Evolutionary conservation across 371 early-diverging fungal genomes (phyloP).

Genomic region (Mucor racemosus): DNA sequence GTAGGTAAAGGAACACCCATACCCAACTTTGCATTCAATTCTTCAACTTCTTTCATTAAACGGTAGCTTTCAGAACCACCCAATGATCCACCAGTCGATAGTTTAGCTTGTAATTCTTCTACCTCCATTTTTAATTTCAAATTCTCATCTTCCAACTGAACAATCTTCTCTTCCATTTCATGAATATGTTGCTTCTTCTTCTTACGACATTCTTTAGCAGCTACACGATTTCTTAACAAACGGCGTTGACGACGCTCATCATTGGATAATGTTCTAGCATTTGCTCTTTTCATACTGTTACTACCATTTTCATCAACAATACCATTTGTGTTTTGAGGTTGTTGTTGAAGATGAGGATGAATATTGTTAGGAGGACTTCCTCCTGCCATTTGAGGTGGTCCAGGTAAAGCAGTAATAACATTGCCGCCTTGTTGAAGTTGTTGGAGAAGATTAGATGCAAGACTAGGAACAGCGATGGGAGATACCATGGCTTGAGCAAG

Average conservation of each 20-base stretch:
- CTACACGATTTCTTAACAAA: conserved; percentile 74
- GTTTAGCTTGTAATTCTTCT: conserved; percentile 68
- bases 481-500: conserved; percentile 59
- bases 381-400: conserved; percentile 42
- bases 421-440: conserved; percentile 45
- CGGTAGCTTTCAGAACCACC: conserved; percentile 62
- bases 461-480: conserved; percentile 48
- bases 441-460: conserved; percentile 40
- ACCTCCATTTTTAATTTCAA: conserved; percentile 62
- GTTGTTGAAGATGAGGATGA: neutral
- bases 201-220: conserved; percentile 84
- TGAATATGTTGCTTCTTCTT: conserved; percentile 82
- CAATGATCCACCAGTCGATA: conserved; percentile 61
- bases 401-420: conserved; percentile 52
- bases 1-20: conserved; percentile 46
- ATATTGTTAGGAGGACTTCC: conserved; percentile 10
- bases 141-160: conserved; percentile 70
- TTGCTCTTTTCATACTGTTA: conserved; percentile 33
- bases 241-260: conserved; percentile 81
- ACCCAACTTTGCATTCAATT: conserved; percentile 72
- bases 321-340: conserved; percentile 1
- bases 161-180: conserved; percentile 72
- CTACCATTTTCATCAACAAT: conserved; percentile 17
- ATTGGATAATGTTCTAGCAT: conserved; percentile 54
- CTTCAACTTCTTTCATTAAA: conserved; percentile 68